These are phyloP conservation scores for Acanthochlamys bracteata DNA, from an alignment of 106 monocot species.

Conservation along the genomic window DNA sequence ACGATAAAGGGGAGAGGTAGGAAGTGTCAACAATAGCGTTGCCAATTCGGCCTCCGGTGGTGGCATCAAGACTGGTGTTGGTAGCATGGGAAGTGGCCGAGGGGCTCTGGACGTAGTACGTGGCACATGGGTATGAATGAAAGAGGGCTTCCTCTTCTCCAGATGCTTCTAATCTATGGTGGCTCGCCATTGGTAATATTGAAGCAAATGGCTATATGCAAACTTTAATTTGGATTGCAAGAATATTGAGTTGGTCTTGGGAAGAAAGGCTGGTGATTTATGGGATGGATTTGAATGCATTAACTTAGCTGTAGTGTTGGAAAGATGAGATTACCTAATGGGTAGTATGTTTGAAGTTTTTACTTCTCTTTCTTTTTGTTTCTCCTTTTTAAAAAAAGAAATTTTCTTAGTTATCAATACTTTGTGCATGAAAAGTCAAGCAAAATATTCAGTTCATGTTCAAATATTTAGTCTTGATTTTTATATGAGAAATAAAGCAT, in stretches of 20 bases:
- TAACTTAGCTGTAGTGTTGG: too few species aligned
- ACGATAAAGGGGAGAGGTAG: conserved; percentile 26
- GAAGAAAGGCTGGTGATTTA: background rate
- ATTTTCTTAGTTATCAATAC: too few species aligned
- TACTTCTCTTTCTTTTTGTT: too few species aligned
- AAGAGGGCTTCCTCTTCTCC: conserved; percentile 46
- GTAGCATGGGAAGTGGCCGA: conserved; percentile 49
- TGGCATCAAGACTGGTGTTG: conserved; percentile 20
- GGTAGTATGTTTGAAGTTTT: too few species aligned
- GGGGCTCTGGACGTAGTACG: conserved; percentile 80
- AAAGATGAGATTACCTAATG: too few species aligned
- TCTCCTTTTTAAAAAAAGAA: too few species aligned
- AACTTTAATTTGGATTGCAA: background rate
- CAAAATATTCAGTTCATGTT: too few species aligned
- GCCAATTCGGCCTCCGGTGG: background rate
- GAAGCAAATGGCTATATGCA: too few species aligned
- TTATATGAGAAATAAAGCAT: too few species aligned
- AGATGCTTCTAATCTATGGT: conserved; percentile 12
- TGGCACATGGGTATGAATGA: conserved; percentile 29
- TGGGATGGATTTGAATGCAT: background rate
- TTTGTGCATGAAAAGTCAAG: too few species aligned
- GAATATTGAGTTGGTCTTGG: background rate
- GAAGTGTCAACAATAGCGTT: conserved; percentile 10
- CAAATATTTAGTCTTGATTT: too few species aligned
- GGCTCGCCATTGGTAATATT: conserved; percentile 25